A percentile compares a stretch with the other conserved stretches of the same genome.
phyloP scores from a whole-genome alignment of 768 basidiomycete species.

The Solioccasus polychromus region DNA sequence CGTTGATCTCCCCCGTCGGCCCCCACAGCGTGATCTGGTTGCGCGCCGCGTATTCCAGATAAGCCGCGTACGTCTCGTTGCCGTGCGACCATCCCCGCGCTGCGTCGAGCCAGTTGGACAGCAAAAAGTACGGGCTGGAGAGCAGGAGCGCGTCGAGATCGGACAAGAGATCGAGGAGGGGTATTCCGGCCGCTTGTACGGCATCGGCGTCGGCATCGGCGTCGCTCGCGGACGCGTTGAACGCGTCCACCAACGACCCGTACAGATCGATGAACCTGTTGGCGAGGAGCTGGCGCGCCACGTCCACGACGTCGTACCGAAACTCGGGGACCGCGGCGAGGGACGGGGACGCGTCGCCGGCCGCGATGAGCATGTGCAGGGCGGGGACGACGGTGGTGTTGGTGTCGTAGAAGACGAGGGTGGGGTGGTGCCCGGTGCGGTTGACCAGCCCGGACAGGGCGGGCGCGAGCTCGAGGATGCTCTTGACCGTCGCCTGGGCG shows the following conservation, averaged over 20 bases:
- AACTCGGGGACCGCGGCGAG: slow-evolving; percentile 33
- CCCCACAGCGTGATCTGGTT: slow-evolving; percentile 47
- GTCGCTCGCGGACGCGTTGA: slow-evolving; percentile 16
- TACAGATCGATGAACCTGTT: slow-evolving; percentile 38
- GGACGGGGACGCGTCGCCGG: slow-evolving; percentile 11
- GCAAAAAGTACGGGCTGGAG: slow-evolving; percentile 32
- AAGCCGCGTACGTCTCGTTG: slow-evolving; percentile 31
- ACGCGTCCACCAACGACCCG: slow-evolving; percentile 28
- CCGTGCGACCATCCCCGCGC: slow-evolving; percentile 30
- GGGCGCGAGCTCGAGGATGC: slow-evolving; percentile 37
- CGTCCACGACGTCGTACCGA: slow-evolving; percentile 37
- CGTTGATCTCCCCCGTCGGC: slow-evolving; percentile 40
- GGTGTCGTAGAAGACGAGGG: slow-evolving; percentile 37
- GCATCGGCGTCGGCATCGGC: slow-evolving; percentile 11
- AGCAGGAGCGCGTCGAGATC: slow-evolving; percentile 36
- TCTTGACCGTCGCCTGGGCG: slow-evolving; percentile 37
- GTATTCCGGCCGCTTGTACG: slow-evolving; percentile 22
- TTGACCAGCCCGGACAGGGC: slow-evolving; percentile 33
- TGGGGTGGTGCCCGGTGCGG: slow-evolving; percentile 33
- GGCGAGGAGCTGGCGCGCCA: slow-evolving; percentile 38
- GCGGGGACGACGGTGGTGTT: slow-evolving; percentile 69
- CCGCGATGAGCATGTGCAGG: slow-evolving; percentile 60
- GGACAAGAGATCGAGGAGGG: slow-evolving; percentile 29
- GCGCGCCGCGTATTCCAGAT: slow-evolving; percentile 38
- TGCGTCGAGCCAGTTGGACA: slow-evolving; percentile 36